Evolutionary conservation across 2,329 filamentous ascomycete species (phyloP).

Genomic region (Botrytis fabae): DNA sequence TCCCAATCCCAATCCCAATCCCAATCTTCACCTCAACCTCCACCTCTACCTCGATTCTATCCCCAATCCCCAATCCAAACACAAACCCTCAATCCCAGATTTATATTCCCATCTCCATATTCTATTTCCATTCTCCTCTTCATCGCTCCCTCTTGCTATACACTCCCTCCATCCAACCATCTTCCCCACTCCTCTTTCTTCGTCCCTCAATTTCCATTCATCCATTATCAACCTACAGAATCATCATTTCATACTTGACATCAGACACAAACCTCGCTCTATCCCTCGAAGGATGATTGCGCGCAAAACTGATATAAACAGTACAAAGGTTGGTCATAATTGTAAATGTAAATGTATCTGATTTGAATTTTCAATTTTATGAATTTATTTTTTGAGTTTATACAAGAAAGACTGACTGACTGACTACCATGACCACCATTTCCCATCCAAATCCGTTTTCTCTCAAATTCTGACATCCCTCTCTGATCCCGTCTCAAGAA

Average conservation of each 20-base stretch:
- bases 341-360: background rate
- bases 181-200: background rate
- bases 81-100: accelerated
- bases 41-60: too few species aligned
- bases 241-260: background rate
- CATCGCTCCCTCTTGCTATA: background rate
- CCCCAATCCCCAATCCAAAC: too few species aligned
- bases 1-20: too few species aligned
- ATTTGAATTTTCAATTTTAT: background rate
- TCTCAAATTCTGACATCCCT: background rate
- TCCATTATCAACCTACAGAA: background rate
- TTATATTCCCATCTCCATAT: background rate
- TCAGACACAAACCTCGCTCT: background rate
- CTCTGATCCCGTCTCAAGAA: background rate
- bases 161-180: background rate
- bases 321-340: background rate
- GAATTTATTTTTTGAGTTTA: conserved; percentile 3
- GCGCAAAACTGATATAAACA: background rate
- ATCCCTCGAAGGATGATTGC: background rate
- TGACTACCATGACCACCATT: background rate
- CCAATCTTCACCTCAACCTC: too few species aligned
- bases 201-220: background rate
- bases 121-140: too few species aligned
- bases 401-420: conserved; percentile 14
- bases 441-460: background rate